Evolutionary conservation across 1,284 basidiomycete genomes (phyloP), one percentile per base, ranked within the genome.

Genomic region (Microbotryum violaceum): DNA sequence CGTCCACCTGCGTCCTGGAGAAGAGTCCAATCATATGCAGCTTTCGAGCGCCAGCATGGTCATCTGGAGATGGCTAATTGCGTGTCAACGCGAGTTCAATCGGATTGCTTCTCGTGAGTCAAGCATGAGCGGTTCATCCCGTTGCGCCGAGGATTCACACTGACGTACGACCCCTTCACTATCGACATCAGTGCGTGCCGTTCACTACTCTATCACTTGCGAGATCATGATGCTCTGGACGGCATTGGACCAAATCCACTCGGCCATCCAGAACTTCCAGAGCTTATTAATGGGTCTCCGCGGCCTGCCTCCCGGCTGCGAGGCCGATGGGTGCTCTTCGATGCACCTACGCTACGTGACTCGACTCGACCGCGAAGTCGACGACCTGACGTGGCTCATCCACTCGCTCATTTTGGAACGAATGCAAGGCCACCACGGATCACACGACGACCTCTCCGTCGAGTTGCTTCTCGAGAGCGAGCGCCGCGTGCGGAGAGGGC

Each of bases 271-370:
- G 25, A 52, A 52, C 9, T 8, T 66, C 3, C 65, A 66, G 23
- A 45, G 58, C 16, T 50, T 61, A 31, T 49, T 66, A 29, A 49
- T 66, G 25, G 60, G 64, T 45, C 49, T 66, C 47, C 16, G 16
- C 18, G 48, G 55, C 48, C 31, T 54, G 3, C 65, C 65, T 12
- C 6, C 8, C 2, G 65, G 62, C 0, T 66, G 65, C 53, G 37
- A 27, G 3, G n/a, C 47, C n/a, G 65, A 66, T 50, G 57, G 57
- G 4, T 64, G 62, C 37, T 21, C 56, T 12, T 56, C 63, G 25
- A 49, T 64, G 45, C 64, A 66, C 23, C 57, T 66, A 4, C 61
- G 65, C 10, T 64, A 61, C 54, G 52, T 61, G 23, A 64, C 65
- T 2, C 57, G 64, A 1, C 61, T 66, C 23, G 61, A 63, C 33